Base-by-base conservation (phyloP, 2,329 filamentous ascomycete genomes). In the Nothomitra cinnamomea region DNA sequence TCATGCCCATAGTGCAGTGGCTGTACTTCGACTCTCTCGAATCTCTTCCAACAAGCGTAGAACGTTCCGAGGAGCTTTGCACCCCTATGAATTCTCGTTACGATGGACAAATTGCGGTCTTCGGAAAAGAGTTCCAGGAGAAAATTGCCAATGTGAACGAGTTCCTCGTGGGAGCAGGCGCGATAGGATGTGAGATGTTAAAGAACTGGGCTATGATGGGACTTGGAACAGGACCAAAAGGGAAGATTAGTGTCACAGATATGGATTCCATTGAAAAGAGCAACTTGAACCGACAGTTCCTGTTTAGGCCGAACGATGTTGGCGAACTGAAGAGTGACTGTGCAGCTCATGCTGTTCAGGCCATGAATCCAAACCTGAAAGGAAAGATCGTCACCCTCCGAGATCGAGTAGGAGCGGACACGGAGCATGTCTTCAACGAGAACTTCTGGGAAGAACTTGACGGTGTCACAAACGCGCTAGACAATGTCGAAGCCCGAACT, bases 191-290 rank as follows among this genome's bases (percentile, higher is more conserved):
- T 64, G 92, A 98, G 66, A 98, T 96, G 85, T 73, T 98, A 60
- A 98, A 98, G 79, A 96, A 96, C 69, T 98, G 92, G 89, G 90
- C 94, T 36, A 94, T 98, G 89, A 94, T 96, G 66, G 92, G 92
- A 60, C 74, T 98, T 28, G 90, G 84, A 45, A 86, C 85, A 47
- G 92, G 92, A 2, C 86, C 87, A 2, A 78, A 88, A 50, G 92
- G 92, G 62, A 84, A 85, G 67, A 94, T 98, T 62, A 87, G 74
- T 55, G 85, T 98, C 51, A 96, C 94, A 13, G 92, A 98, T 66
- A 96, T 95, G 81, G 92, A 98, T 64, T 89, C 89, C 53, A 98
- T 98, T 61, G 92, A 98, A 71, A 95, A 90, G 78, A 96, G 90
- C 72, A 98, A 98, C 66, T 74, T 98, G 52, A 98, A 98, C 73